Evolutionary conservation across 73 alveolate species (phyloP).

Genomic region (Uronychia binucleata): DNA sequence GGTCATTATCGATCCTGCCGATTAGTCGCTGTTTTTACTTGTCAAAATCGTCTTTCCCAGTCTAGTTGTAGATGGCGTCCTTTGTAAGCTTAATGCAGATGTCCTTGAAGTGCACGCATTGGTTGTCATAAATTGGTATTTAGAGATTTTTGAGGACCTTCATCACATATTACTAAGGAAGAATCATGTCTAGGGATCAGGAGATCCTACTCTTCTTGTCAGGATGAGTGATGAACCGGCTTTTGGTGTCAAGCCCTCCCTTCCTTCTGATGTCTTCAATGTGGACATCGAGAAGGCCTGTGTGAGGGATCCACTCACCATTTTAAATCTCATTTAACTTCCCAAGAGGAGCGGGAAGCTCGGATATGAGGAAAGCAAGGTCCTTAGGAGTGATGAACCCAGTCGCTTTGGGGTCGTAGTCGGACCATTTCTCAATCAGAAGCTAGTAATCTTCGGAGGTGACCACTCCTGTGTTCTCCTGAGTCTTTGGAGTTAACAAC

Average conservation of each 20-base stretch:
- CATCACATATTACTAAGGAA: neutral
- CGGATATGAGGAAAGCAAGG: conserved; percentile 24
- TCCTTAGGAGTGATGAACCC: conserved; percentile 20
- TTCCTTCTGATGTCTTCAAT: neutral
- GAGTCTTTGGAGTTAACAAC: neutral
- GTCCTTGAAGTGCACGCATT: conserved; percentile 33
- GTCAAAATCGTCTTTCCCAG: conserved; percentile 3
- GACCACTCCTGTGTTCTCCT: conserved; percentile 7
- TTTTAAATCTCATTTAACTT: conserved; percentile 3
- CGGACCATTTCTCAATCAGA: conserved; percentile 2
- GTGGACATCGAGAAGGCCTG: neutral
- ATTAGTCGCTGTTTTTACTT: neutral
- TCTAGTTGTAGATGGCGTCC: conserved; percentile 2
- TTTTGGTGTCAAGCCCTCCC: conserved; percentile 2
- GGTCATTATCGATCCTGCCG: neutral
- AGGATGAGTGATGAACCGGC: conserved; percentile 1
- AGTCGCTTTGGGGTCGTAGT: conserved; percentile 31
- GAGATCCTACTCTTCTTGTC: neutral
- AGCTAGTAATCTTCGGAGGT: neutral
- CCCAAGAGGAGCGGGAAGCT: conserved; percentile 47
- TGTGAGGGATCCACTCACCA: neutral
- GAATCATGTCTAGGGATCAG: neutral
- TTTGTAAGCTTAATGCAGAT: conserved; percentile 20
- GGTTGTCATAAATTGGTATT: conserved; percentile 18
- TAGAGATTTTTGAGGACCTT: neutral